phyloP scores from a whole-genome alignment of 352 stramenopile genomes.

The Globisporangium yorkense region DNA sequence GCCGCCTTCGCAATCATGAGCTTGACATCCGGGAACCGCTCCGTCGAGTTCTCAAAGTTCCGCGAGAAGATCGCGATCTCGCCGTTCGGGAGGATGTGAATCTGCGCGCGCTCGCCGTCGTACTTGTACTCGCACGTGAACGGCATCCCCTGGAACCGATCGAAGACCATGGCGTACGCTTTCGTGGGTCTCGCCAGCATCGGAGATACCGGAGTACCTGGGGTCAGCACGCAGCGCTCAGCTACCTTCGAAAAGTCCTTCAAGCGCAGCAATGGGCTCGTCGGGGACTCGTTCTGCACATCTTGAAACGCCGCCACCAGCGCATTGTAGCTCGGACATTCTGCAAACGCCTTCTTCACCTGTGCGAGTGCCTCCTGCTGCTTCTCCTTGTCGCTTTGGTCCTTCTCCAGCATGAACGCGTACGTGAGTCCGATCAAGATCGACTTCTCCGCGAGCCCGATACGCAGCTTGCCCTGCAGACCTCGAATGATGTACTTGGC shows the following conservation, averaged over 20 bases:
- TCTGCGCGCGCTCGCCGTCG: slow-evolving; percentile 97
- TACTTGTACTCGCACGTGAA: slow-evolving; percentile 99
- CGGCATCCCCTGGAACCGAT: slow-evolving; percentile 91
- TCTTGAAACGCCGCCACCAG: slow-evolving; percentile 89
- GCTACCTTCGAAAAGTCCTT: slow-evolving; percentile 56
- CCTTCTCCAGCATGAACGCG: slow-evolving; percentile 89
- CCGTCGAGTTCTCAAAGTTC: slow-evolving; percentile 97
- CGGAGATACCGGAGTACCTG: slow-evolving; percentile 96
- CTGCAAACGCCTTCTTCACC: slow-evolving; percentile 97
- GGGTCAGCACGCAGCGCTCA: slow-evolving; percentile 87
- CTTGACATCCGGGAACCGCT: slow-evolving; percentile 94
- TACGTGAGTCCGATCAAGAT: slow-evolving; percentile 97
- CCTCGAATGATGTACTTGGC: slow-evolving; percentile 99
- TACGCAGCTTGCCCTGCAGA: slow-evolving; percentile 97
- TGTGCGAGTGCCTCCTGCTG: slow-evolving; percentile 87
- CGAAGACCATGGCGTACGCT: slow-evolving; percentile 94
- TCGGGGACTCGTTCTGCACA: slow-evolving; percentile 36
- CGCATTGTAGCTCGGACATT: slow-evolving; percentile 95
- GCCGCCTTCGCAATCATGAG: slow-evolving; percentile 61
- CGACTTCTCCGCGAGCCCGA: slow-evolving; percentile 96
- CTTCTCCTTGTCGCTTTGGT: slow-evolving; percentile 76
- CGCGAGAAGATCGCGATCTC: slow-evolving; percentile 97
- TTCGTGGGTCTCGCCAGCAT: slow-evolving; percentile 99
- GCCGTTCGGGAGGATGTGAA: slow-evolving; percentile 87
- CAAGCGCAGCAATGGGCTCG: slow-evolving; percentile 36